A percentile compares a stretch with the other conserved stretches of the same genome.
Conservation (phyloP, 495 filamentous ascomycete genomes). For the Acidiella bohemica region DNA sequence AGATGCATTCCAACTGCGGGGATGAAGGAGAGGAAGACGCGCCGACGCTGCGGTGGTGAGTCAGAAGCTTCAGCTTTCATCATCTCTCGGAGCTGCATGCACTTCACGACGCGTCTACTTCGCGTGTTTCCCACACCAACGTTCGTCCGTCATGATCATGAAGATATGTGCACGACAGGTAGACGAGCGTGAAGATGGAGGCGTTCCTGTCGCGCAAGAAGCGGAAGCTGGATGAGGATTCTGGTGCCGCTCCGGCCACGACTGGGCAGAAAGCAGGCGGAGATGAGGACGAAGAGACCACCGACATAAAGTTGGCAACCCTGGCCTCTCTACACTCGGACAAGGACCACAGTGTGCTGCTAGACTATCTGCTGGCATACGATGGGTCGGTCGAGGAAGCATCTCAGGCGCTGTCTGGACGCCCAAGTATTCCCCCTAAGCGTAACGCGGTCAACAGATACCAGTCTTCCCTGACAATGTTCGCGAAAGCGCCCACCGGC, state of each 20-base stretch:
- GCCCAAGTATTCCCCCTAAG: slow-evolving; percentile 24
- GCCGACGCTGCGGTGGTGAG: no score
- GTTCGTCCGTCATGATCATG: background rate
- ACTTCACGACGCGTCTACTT: no score
- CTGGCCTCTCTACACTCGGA: slow-evolving; percentile 64
- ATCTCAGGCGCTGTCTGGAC: slow-evolving; percentile 36
- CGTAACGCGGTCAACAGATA: slow-evolving; percentile 30
- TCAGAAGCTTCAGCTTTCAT: no score
- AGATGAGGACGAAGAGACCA: slow-evolving; percentile 51
- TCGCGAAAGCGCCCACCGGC: slow-evolving; percentile 3
- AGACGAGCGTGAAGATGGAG: slow-evolving; percentile 38
- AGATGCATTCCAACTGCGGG: no score
- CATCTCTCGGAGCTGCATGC: no score
- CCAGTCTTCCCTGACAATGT: slow-evolving; percentile 43
- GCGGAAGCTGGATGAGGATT: slow-evolving; percentile 26
- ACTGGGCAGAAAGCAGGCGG: background rate
- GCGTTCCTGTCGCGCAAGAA: slow-evolving; percentile 42
- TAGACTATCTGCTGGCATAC: slow-evolving; percentile 65
- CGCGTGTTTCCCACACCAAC: background rate
- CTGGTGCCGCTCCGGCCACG: slow-evolving; percentile 2
- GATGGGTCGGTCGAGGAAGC: slow-evolving; percentile 63
- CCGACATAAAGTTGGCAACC: slow-evolving; percentile 76
- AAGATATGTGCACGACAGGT: background rate
- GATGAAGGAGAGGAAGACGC: no score
- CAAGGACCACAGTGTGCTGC: slow-evolving; percentile 41